Base-by-base conservation (phyloP, 768 basidiomycete species). In the Phanerodontia chrysosporium region DNA sequence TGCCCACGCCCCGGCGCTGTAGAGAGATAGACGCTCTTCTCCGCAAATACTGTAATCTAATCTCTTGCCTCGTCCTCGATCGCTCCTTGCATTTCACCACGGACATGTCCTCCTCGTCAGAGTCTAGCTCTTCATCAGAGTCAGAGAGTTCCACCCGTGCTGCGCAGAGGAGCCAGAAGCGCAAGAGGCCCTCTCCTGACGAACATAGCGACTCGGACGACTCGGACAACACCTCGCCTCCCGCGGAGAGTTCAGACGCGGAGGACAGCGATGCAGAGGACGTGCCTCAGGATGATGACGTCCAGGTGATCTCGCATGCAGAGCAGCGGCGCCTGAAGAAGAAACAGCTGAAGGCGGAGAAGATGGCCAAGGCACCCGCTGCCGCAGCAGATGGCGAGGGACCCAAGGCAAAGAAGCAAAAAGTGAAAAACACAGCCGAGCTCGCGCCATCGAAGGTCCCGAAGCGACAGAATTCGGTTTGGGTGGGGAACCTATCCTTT, bases 401-500 rank as follows among this genome's bases (percentile, higher is more conserved):
- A 72, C 18, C 28, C 28, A 51, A 48, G n/a, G n/a, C 42, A 30
- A 56, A 14, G 60, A 64, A 51, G 83, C 57, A 32, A 21, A 63
- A 63, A 29, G 65, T 66, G 13, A 58, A 66, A 59, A 70, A 68
- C 60, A 65, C 65, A 25, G 69, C 65, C 12, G 69, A 70, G 53
- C 66, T 70, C 27, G 58, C 67, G 2, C 69, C 67, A 10, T 67
- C 68, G 60, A 64, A 62, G 67, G 57, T 64, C 62, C 69, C 70
- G 14, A 86, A 85, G 71, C 83, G 89, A 25, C 84, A 91, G 72
- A 86, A 95, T 70, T 95, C 92, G 4, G 80, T 98, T 49, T 98
- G 96, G 96, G 90, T 98, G 29, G 96, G 96, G 44, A 98, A 98
- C 73, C 69, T 98, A 70, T 81, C 90, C 6, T 98, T 89, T 80